Evolutionary conservation across 257 asterid genomes (phyloP).

Genomic region (Scutellaria galericulata): DNA sequence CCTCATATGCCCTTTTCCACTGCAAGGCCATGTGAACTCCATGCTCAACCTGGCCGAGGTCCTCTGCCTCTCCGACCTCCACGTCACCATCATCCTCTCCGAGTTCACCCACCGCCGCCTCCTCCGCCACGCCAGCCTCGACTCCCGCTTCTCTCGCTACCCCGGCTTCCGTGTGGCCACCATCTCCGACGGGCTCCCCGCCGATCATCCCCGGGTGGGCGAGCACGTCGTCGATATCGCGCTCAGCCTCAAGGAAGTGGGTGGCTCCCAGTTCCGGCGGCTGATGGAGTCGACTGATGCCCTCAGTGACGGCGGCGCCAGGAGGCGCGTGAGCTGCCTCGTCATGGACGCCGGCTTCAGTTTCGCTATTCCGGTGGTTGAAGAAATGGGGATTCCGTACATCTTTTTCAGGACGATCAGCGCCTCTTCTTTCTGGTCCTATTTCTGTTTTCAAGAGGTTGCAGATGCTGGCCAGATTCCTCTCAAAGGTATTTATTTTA

Average conservation of each 20-base stretch:
- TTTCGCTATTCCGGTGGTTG: conserved; percentile 52
- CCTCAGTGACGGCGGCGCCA: conserved; percentile 21
- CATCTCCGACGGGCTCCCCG: conserved; percentile 58
- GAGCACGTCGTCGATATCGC: conserved; percentile 29
- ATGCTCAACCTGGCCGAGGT: conserved; percentile 67
- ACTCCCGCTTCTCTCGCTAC: conserved; percentile 43
- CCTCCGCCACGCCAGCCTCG: conserved; percentile 40
- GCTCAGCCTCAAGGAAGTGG: conserved; percentile 41
- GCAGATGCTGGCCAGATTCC: conserved; percentile 59
- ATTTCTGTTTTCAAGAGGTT: conserved; percentile 53
- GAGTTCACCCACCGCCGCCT: conserved; percentile 54
- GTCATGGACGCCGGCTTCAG: conserved; percentile 56
- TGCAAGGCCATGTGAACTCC: conserved; percentile 66
- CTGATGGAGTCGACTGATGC: conserved; percentile 42
- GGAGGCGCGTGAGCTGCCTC: conserved; percentile 48
- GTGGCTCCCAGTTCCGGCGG: conserved; percentile 40
- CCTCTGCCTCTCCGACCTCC: conserved; percentile 52
- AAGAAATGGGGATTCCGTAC: conserved; percentile 52
- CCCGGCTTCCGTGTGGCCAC: conserved; percentile 50
- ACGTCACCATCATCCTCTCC: conserved; percentile 55
- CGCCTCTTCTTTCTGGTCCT: conserved; percentile 57
- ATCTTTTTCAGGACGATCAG: conserved; percentile 53
- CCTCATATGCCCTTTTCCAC: conserved; percentile 59
- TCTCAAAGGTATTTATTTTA: conserved; percentile 36
- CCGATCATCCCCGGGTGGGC: conserved; percentile 52